Evolutionary conservation across 2,329 filamentous ascomycete genomes (phyloP), one percentile per base, ranked within the genome.

Genomic region (Ophiosphaerella herpotricha): DNA sequence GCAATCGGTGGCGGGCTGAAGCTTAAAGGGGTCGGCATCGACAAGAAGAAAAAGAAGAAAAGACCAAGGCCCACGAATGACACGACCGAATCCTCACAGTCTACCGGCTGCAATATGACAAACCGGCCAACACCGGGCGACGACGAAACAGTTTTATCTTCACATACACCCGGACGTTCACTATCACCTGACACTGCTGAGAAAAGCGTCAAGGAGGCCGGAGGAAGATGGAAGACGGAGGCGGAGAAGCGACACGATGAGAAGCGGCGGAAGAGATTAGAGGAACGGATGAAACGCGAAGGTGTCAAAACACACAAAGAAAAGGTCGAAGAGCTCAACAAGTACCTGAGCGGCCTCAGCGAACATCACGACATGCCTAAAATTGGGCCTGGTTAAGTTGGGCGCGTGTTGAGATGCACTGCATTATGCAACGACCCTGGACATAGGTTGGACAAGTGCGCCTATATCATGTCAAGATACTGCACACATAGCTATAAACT

Each of bases 271-370:
- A 94, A 91, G 76, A 84, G 90, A 78, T 78, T 97, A 64, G 85
- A 94, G 63, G 88, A 96, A 66, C 81, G 91, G 55, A 78, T 95
- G 38, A 86, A 89, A 68, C 85, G 88, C 12, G 92, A 97, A 71
- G 87, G 95, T 13, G 84, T 93, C 60, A 97, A 97, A 80, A 96
- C 92, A 26, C 94, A 99, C 75, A 97, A 97, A 73, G 90, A 99
- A 78, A 86, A 91, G 9, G 93, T 99, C 37, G 92, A 97, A 73
- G 91, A 97, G 72, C 78, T 97, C 63, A 99, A 99, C 72, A 90
- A 89, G 57, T 97, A 97, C 72, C 78, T 99, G 32, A 94, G 90
- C 58, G 89, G 87, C 59, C 76, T 99, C 67, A 96, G 90, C 75
- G 94, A 99, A 76, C 94, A 99, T 77, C 93, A 99, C 74, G 94